Evolutionary conservation across 441 rosid genomes (phyloP).

Genomic region (Pelargonium myrrhifolium): DNA sequence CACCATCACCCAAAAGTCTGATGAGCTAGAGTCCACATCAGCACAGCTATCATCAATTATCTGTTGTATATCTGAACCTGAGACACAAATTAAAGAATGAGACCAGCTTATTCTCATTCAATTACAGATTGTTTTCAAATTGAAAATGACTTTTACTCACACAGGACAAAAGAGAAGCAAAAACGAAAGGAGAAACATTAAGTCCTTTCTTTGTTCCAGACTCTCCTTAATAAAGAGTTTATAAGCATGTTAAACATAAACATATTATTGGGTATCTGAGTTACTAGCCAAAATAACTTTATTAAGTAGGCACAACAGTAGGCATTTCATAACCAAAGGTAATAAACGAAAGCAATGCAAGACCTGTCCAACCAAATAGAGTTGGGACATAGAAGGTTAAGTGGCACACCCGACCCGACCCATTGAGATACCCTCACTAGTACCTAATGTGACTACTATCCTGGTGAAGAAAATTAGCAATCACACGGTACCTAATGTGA

Average conservation of each 20-base stretch:
- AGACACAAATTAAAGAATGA: slow-evolving; percentile 3
- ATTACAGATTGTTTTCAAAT: background rate
- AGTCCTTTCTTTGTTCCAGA: background rate
- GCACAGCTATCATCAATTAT: slow-evolving; percentile 52
- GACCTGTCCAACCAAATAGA: slow-evolving; percentile 2
- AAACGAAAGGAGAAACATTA: background rate
- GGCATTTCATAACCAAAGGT: background rate
- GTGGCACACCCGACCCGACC: background rate
- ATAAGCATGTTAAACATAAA: no score
- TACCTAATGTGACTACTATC: no score
- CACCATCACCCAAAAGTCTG: slow-evolving; percentile 93
- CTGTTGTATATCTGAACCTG: slow-evolving; percentile 60
- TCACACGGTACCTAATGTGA: background rate
- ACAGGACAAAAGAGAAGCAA: background rate
- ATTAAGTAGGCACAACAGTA: background rate
- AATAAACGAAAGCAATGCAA: slow-evolving; percentile 13
- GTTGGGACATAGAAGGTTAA: background rate
- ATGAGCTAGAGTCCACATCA: slow-evolving; percentile 61
- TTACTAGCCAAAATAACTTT: background rate
- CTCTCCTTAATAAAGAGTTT: background rate
- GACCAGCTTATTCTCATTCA: background rate
- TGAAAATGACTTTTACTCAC: background rate
- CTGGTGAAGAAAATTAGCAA: no score
- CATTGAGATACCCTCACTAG: background rate
- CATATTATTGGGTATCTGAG: no score